phyloP scores from a whole-genome alignment of 2,329 filamentous ascomycete genomes.

The Polychaeton citri region DNA sequence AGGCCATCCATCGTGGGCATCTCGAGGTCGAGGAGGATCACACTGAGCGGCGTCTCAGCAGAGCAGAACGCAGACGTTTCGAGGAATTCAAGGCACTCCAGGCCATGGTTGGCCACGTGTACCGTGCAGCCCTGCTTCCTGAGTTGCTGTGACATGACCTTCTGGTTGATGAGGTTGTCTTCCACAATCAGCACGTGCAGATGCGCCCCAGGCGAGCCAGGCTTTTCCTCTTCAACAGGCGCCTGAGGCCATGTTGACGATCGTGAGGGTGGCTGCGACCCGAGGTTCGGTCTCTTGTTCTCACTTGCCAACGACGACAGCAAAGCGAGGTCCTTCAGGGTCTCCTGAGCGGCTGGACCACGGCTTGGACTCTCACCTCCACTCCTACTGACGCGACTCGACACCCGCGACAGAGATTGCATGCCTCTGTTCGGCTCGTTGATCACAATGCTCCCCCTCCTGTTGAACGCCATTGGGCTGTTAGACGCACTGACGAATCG shows the following conservation, averaged over 20 bases:
- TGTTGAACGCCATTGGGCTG: slow-evolving; percentile 12
- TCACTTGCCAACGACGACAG: background rate
- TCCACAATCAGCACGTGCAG: slow-evolving; percentile 9
- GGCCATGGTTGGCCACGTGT: slow-evolving; percentile 12
- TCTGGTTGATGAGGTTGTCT: slow-evolving; percentile 18
- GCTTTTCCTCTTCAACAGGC: background rate
- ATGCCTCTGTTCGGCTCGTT: slow-evolving; percentile 1
- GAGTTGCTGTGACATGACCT: slow-evolving; percentile 14
- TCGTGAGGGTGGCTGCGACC: background rate
- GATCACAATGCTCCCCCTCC: slow-evolving; percentile 11
- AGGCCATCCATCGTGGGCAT: slow-evolving; percentile 20
- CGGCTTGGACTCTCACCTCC: background rate
- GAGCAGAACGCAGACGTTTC: slow-evolving; percentile 7
- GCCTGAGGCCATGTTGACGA: background rate
- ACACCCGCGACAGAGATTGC: background rate
- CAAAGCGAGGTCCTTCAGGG: background rate
- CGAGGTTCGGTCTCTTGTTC: background rate
- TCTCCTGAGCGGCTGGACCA: background rate
- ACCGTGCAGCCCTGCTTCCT: slow-evolving; percentile 12
- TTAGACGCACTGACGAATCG: slow-evolving; percentile 12
- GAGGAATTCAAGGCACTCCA: slow-evolving; percentile 14
- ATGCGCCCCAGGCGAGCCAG: background rate
- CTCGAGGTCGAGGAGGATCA: slow-evolving; percentile 19
- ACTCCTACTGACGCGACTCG: background rate
- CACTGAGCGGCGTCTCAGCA: slow-evolving; percentile 5